These are phyloP conservation scores for Thalassiosira mediterranea DNA, from an alignment of 352 stramenopile genomes.

Conservation along the genomic window DNA sequence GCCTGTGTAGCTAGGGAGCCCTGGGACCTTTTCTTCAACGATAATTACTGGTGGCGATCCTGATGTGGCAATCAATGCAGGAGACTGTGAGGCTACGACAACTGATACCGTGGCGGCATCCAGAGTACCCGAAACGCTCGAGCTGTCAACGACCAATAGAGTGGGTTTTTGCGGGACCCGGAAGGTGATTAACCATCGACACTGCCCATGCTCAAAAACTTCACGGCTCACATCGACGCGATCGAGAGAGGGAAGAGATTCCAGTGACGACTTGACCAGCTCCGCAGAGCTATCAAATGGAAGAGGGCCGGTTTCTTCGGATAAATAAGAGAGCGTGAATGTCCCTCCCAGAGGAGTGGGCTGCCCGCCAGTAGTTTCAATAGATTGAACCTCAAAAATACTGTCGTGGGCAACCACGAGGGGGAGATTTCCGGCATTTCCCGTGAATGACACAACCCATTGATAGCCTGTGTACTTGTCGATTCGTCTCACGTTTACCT, in stretches of 20 bases:
- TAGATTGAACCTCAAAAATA: conserved; percentile 92
- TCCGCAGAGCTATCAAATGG: conserved; percentile 87
- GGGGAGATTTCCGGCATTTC: conserved; percentile 93
- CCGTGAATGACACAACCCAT: conserved; percentile 95
- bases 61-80: conserved; percentile 66
- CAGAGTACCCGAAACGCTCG: conserved; percentile 79
- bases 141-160: conserved; percentile 80
- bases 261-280: conserved; percentile 89
- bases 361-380: conserved; percentile 89
- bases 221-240: conserved; percentile 87
- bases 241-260: conserved; percentile 88
- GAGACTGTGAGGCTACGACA: conserved; percentile 26
- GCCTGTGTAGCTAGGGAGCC: conserved; percentile 91
- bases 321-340: conserved; percentile 89
- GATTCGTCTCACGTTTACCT: conserved; percentile 74
- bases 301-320: conserved; percentile 85
- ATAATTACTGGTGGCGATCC: conserved; percentile 82
- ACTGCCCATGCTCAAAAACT: conserved; percentile 86
- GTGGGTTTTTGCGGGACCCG: conserved; percentile 76
- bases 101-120: conserved; percentile 71
- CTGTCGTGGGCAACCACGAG: conserved; percentile 88
- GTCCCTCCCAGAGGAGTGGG: conserved; percentile 91
- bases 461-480: conserved; percentile 85
- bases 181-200: conserved; percentile 93
- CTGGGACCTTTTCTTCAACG: conserved; percentile 91